These are phyloP conservation scores for Nematodospora valgi DNA, from an alignment of 805 yeast species.

Conservation along the genomic window DNA sequence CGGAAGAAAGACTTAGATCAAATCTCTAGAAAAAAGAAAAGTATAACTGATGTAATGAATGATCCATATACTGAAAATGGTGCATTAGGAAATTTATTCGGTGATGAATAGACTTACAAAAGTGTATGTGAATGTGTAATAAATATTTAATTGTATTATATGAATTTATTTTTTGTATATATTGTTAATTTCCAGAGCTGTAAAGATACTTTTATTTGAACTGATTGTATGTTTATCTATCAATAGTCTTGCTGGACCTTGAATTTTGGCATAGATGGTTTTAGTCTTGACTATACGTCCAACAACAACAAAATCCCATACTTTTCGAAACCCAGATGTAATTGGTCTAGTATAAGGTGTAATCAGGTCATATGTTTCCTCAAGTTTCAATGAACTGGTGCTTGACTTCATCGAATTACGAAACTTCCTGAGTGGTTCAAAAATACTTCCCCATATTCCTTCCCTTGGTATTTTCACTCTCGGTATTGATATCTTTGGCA, in stretches of 20 bases:
- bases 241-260: constrained; percentile 4
- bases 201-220: not conserved
- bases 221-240: not conserved
- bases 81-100: constrained; percentile 60
- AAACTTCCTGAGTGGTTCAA: not conserved
- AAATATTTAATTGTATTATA: too few species aligned
- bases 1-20: constrained; percentile 53
- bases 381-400: not conserved
- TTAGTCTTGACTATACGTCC: constrained; percentile 2
- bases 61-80: constrained; percentile 71
- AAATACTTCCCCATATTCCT: constrained; percentile 3
- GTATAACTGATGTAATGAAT: constrained; percentile 53
- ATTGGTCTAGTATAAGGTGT: not conserved
- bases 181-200: constrained; percentile 2
- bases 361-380: not conserved
- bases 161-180: too few species aligned
- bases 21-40: constrained; percentile 44
- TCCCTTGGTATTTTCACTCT: constrained; percentile 2
- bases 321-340: not conserved
- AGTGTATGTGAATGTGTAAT: not conserved
- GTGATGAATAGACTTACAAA: constrained; percentile 28
- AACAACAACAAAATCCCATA: not conserved
- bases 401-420: not conserved
- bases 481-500: not conserved
- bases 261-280: constrained; percentile 1